Conservation (phyloP, 768 basidiomycete species). For the Lentinula raphanica region DNA sequence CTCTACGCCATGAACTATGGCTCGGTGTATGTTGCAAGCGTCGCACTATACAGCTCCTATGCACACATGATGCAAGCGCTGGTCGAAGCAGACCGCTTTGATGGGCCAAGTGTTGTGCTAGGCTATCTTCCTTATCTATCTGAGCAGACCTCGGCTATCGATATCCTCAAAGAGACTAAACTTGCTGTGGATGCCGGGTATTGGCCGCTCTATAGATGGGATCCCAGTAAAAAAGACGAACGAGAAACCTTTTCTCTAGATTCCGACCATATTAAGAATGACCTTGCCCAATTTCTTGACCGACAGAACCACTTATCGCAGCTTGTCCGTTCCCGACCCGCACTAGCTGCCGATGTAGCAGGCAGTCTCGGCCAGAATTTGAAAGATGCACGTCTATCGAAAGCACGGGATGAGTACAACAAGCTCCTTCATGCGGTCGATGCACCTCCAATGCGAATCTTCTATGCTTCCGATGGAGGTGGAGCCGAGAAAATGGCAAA, state of each 20-base stretch:
- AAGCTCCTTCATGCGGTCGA: conserved; percentile 80
- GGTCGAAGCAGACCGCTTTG: conserved; percentile 63
- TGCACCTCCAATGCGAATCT: conserved; percentile 79
- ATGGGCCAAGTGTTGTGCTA: conserved; percentile 67
- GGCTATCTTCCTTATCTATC: conserved; percentile 67
- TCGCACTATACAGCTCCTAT: conserved; percentile 73
- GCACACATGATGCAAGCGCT: conserved; percentile 69
- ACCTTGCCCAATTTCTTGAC: conserved; percentile 89
- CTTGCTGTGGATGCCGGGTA: conserved; percentile 72
- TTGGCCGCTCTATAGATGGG: conserved; percentile 81
- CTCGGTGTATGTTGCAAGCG: conserved; percentile 68
- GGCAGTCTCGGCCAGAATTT: conserved; percentile 79
- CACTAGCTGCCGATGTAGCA: conserved; percentile 77
- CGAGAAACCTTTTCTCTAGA: conserved; percentile 81
- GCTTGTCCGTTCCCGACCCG: conserved; percentile 74
- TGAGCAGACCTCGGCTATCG: conserved; percentile 54
- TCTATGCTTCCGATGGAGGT: conserved; percentile 96
- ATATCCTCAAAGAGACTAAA: conserved; percentile 71
- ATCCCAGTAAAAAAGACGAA: conserved; percentile 48
- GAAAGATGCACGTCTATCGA: conserved; percentile 74
- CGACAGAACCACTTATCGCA: conserved; percentile 95
- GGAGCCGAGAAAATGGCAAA: conserved; percentile 94
- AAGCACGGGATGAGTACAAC: conserved; percentile 79
- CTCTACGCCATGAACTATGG: conserved; percentile 80
- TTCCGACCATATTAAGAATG: conserved; percentile 90